Conservation (phyloP, 495 filamentous ascomycete genomes). For the Aspergillus avenaceus region DNA sequence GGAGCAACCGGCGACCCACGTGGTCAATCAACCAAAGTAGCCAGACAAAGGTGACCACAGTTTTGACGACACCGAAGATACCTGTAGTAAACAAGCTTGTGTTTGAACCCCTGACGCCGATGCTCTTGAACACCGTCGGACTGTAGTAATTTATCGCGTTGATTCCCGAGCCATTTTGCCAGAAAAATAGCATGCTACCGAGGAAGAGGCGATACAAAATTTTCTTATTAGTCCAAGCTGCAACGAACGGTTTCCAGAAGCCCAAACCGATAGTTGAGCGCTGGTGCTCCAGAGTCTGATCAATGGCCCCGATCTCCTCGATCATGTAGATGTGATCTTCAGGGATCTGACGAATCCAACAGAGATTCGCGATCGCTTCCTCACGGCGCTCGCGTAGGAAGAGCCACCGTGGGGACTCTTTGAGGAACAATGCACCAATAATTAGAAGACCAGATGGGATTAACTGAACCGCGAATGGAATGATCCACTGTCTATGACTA, state of each 20-base stretch:
- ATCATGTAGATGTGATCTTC: constrained; percentile 61
- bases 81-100: constrained; percentile 49
- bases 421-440: constrained; percentile 43
- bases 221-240: constrained; percentile 47
- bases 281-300: constrained; percentile 58
- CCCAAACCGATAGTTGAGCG: constrained; percentile 54
- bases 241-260: constrained; percentile 66
- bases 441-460: constrained; percentile 50
- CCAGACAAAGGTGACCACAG: constrained; percentile 58
- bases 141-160: constrained; percentile 69
- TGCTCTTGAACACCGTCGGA: constrained; percentile 56
- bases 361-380: constrained; percentile 54
- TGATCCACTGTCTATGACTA: constrained; percentile 48
- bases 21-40: constrained; percentile 68
- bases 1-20: constrained; percentile 62
- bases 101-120: constrained; percentile 52
- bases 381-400: constrained; percentile 46
- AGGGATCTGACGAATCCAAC: constrained; percentile 61
- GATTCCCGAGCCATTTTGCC: constrained; percentile 65
- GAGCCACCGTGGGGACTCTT: constrained; percentile 59
- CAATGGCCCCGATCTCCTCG: constrained; percentile 63
- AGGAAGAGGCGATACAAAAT: constrained; percentile 67
- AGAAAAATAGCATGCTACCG: constrained; percentile 63
- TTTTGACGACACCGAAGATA: constrained; percentile 54
- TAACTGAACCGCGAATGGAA: constrained; percentile 55